A percentile compares a stretch with the other conserved stretches of the same genome.
phyloP scores from a whole-genome alignment of 305 asterid genomes.

The Caryopteris hybrid region DNA sequence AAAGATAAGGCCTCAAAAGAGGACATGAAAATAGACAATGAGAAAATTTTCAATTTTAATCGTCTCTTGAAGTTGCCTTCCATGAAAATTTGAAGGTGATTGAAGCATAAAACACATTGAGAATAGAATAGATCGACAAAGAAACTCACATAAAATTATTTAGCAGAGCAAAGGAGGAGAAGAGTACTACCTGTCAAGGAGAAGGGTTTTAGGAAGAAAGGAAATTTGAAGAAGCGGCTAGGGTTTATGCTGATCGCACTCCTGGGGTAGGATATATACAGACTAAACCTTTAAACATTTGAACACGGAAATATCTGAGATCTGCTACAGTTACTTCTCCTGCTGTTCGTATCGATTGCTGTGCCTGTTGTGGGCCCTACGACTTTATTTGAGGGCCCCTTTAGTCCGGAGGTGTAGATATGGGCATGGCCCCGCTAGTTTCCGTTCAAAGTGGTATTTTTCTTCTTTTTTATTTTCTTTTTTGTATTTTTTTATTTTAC shows the following conservation, averaged over 20 bases:
- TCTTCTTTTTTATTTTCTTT: too few species aligned
- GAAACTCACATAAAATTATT: neutral
- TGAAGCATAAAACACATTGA: neutral
- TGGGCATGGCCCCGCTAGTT: too few species aligned
- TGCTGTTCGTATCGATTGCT: neutral
- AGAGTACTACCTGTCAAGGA: constrained; percentile 15
- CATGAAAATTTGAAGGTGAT: neutral
- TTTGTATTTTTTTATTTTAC: too few species aligned
- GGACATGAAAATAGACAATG: neutral
- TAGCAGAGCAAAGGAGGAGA: neutral
- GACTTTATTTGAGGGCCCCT: too few species aligned
- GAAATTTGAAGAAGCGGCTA: constrained; percentile 30
- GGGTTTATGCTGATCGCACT: constrained; percentile 34
- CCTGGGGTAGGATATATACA: neutral
- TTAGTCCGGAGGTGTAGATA: too few species aligned
- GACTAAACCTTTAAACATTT: neutral
- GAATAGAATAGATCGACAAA: neutral
- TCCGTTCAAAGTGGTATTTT: too few species aligned
- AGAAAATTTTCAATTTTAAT: neutral
- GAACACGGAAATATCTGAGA: neutral
- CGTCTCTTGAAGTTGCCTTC: neutral
- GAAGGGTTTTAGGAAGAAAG: constrained; percentile 24
- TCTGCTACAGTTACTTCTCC: neutral
- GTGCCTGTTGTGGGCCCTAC: too few species aligned
- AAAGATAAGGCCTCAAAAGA: too few species aligned